These are phyloP conservation scores for Elongisporangium anandrum DNA, from an alignment of 352 stramenopile genomes.

Conservation along the genomic window DNA sequence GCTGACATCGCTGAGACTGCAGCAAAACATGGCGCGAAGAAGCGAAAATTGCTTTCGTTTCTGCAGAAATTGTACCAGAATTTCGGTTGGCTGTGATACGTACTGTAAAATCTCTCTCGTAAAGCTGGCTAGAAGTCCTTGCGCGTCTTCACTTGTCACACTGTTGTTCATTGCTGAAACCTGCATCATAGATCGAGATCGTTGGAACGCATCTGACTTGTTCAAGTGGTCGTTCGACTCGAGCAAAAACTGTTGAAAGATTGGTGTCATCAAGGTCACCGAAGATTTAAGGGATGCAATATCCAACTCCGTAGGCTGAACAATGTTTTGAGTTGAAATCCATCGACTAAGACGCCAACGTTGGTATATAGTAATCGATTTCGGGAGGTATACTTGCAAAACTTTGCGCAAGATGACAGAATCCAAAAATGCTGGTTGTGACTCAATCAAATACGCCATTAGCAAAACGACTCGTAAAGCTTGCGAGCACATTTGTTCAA, in stretches of 20 bases:
- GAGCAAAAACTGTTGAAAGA: slow-evolving; percentile 63
- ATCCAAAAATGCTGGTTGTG: slow-evolving; percentile 46
- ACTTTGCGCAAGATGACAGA: slow-evolving; percentile 35
- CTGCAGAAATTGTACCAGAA: slow-evolving; percentile 54
- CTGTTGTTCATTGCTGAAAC: slow-evolving; percentile 28
- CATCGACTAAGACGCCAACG: slow-evolving; percentile 64
- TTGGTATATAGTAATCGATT: slow-evolving; percentile 65
- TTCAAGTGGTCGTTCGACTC: slow-evolving; percentile 57
- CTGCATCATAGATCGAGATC: slow-evolving; percentile 42
- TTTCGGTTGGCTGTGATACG: slow-evolving; percentile 48
- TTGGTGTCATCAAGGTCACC: slow-evolving; percentile 38
- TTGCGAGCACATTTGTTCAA: slow-evolving; percentile 63
- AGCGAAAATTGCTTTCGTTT: slow-evolving; percentile 66
- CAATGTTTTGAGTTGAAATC: slow-evolving; percentile 55
- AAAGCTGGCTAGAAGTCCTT: slow-evolving; percentile 48
- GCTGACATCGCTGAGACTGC: slow-evolving; percentile 55
- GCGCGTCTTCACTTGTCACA: slow-evolving; percentile 49
- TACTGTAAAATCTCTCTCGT: slow-evolving; percentile 50
- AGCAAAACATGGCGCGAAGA: slow-evolving; percentile 62
- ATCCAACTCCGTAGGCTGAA: slow-evolving; percentile 43
- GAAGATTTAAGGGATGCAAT: slow-evolving; percentile 32
- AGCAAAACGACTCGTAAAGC: slow-evolving; percentile 62
- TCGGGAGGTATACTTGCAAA: slow-evolving; percentile 39
- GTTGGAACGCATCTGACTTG: slow-evolving; percentile 37
- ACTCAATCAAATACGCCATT: slow-evolving; percentile 57